Evolutionary conservation across 2,329 filamentous ascomycete genomes (phyloP), one percentile per base, ranked within the genome.

Genomic region (Fusarium annulatum): DNA sequence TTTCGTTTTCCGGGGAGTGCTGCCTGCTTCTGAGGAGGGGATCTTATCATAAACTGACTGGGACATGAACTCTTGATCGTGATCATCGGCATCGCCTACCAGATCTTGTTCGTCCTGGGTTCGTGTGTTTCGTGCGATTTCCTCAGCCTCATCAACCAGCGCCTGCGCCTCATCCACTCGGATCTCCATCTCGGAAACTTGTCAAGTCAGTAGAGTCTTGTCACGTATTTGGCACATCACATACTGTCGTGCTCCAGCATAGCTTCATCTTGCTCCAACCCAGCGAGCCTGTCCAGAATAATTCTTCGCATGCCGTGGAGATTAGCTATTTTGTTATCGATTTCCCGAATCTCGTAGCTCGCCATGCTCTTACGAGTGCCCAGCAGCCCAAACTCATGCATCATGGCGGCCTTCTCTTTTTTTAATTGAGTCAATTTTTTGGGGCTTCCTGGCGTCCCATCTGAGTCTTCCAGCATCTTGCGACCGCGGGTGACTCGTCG

Each of bases 1-100:
- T 76, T 86, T 87, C 21, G 83, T 74, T 79, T 86, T 88, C 53
- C 80, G 79, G 12, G 88, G 85, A 5, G 88, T 86, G 76, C 83
- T 86, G 28, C 81, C 81, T 34, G 84, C 80, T 70, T 69, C 66
- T 15, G 88, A 85, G 15, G 84, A 83, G 3, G 95, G 94, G 14
- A 99, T 85, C 83, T 98, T 98, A 76, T 97, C 93, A 81, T 98
- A 99, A 76, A 99, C 94, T 18, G 95, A 98, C 82, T 98, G 94
- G 7, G 96, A 98, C 96, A 98, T 98, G 85, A 98, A 99, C 2
- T 87, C 88, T 30, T 80, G 72, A 38, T 83, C 82, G 45, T 86
- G 83, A 41, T 88, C 85, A 57, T 87, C 85, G 66, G 85, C 83
- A 72, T 87, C 87, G 41, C 85, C 85, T 30, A 86, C 85, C 12